Evolutionary conservation across 2,329 filamentous ascomycete species (phyloP).

Genomic region (Arachnomyces sp.): DNA sequence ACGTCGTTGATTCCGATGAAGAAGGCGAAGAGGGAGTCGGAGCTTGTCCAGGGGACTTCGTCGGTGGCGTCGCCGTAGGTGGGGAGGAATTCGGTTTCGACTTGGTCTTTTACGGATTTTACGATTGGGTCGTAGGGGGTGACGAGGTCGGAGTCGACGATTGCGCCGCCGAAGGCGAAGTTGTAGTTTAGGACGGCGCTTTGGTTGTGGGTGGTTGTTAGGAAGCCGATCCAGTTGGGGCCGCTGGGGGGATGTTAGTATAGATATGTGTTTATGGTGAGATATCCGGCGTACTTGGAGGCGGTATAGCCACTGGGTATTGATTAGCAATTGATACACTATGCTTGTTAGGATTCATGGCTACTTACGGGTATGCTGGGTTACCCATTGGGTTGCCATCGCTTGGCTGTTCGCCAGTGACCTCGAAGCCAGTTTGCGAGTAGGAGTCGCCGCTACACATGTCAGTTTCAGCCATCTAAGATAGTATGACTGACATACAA

Average conservation of each 20-base stretch:
- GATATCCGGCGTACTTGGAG: constrained; percentile 4
- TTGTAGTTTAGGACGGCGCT: constrained; percentile 42
- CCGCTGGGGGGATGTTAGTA: constrained; percentile 41
- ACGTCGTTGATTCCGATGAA: constrained; percentile 6
- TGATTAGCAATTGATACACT: neutral
- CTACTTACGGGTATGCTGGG: constrained; percentile 42
- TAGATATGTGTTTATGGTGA: neutral
- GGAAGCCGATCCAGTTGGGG: constrained; percentile 41
- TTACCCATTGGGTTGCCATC: constrained; percentile 50
- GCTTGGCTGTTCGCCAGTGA: constrained; percentile 41
- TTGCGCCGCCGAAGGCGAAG: constrained; percentile 36
- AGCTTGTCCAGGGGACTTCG: neutral
- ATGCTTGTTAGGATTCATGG: neutral
- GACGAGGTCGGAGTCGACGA: constrained; percentile 31
- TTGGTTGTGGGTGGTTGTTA: constrained; percentile 38
- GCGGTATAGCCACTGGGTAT: constrained; percentile 1
- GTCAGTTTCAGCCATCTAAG: neutral
- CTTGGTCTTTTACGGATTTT: constrained; percentile 40
- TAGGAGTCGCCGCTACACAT: constrained; percentile 46
- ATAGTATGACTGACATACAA: neutral
- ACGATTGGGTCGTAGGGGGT: constrained; percentile 36
- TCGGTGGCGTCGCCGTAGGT: constrained; percentile 23
- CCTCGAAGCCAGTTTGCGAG: constrained; percentile 50
- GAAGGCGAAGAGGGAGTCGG: constrained; percentile 3
- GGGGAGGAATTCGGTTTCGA: constrained; percentile 34